Base-by-base conservation (phyloP, 2,329 filamentous ascomycete genomes). In the Hypoxylon sp. region DNA sequence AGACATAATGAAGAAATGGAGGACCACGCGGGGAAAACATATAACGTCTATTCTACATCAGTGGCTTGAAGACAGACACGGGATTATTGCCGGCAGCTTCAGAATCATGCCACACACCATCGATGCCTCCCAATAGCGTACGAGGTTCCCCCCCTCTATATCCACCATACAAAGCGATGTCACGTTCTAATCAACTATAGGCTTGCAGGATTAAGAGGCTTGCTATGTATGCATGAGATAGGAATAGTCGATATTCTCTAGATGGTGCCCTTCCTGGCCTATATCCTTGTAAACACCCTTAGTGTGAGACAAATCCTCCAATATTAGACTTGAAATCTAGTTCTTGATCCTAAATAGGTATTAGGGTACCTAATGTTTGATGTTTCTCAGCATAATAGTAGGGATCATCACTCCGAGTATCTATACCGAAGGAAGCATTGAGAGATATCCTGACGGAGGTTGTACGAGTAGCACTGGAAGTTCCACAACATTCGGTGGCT, bases 61-160 rank as follows among this genome's bases (percentile, higher is more conserved):
- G 25, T 56, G 52, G 36, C 52, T 45, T 38, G 6, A 45, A 32
- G 25, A n/a, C 14, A 21, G 52, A 25, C 52, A 56, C 38, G 23
- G 6, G 25, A 56, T 45, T 7, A 14, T 32, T 56, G 23, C 25
- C 32, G 34, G 10, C 38, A 45, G 19, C 23, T 45, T 56, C 25
- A 45, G 10, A 43, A 45, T 45, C 52, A 21, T 56, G 25, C 38
- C 52, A 56, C 38, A 45, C 52, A 28, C n/a, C 52, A 56, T 21
- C 25, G 17, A 32, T 2, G 28, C n/a, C 38, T 28, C 34, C 52
- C 52, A 56, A 56, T 56, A 23, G 25, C 25, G 32, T 45, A 45
- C 43, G n/a, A 56, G 52, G 14, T 36, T 45, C 25, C 14, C 52
- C 14, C 52, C 52, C 38, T 45, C 52, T 38, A 30, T 2, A n/a